Percentiles rank a stretch among this genome's conserved stretches.
Conservation (phyloP, 441 rosid species). For the Euphorbia celastroides region DNA sequence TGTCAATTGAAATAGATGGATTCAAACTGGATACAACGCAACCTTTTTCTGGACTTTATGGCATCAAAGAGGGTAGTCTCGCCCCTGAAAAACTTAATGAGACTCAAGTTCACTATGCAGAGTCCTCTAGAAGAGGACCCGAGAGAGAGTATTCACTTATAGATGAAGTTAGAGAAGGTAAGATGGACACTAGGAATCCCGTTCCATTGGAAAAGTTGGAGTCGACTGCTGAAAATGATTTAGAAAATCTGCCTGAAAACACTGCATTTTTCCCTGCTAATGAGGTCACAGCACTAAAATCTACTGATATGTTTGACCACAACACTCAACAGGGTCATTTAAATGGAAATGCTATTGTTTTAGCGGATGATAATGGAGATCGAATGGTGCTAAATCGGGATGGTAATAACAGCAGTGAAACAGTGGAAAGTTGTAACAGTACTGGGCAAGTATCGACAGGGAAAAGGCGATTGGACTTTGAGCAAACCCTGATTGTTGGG, state of each 20-base stretch:
- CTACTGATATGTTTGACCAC: constrained; percentile 29
- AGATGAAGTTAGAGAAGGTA: constrained; percentile 27
- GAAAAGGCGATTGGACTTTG: constrained; percentile 45
- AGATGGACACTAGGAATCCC: constrained; percentile 11
- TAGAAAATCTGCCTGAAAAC: constrained; percentile 23
- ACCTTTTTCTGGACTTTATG: constrained; percentile 21
- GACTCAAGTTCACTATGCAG: constrained; percentile 14
- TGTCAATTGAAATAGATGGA: constrained; percentile 29
- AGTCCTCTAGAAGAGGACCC: constrained; percentile 15
- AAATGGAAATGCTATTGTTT: constrained; percentile 60
- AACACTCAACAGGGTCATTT: constrained; percentile 20
- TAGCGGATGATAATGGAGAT: constrained; percentile 44
- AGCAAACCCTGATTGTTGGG: constrained; percentile 41
- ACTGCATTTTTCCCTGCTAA: too few relatives aligned
- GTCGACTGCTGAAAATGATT: constrained; percentile 55
- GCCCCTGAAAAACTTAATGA: constrained; percentile 22
- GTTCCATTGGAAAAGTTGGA: constrained; percentile 36
- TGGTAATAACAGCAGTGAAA: constrained; percentile 63
- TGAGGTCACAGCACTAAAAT: constrained; percentile 25
- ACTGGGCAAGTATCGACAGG: constrained; percentile 40
- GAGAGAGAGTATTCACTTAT: constrained; percentile 21
- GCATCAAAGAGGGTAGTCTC: constrained; percentile 23
- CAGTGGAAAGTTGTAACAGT: constrained; percentile 84
- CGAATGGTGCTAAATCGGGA: constrained; percentile 35
- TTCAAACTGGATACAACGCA: constrained; percentile 19